Evolutionary conservation across 345 rosid species (phyloP), one percentile per base, ranked within the genome.

Genomic region (Raphanus raphanistrum): DNA sequence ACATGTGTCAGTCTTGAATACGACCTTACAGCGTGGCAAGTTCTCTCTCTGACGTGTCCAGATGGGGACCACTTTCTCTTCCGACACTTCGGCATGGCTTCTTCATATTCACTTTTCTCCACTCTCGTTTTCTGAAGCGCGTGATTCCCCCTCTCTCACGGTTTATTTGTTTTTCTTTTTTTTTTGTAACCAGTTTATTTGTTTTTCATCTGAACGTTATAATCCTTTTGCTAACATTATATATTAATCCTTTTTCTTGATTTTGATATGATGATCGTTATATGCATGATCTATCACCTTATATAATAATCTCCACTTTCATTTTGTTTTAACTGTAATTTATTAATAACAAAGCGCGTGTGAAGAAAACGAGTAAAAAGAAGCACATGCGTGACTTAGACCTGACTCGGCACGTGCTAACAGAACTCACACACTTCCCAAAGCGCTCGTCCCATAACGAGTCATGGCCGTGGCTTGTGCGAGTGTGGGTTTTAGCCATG

Each of bases 41-140:
- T 43, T 58, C 11, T 58, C 32, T 21, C 72, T 68, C 78, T 74
- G 82, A 79, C 82, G 82, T 79, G 82, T 68, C 66, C 1, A 10
- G 0, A 0, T 73, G 50, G 75, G 82, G 82, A 79, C 82, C 82
- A 79, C 79, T 63, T 31, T 63, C 54, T 68, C 70, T 54, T 73
- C 78, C 82, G 82, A 79, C 82, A 79, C 75, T 62, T 68, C 75
- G 82, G 82, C 82, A 79, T 79, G 75, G 66, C 61, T 41, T 8
- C 21, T 32, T 67, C 26, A n/a, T 63, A 5, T 43, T 72, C 12
- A 6, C 31, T 43, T 67, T 59, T 33, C 57, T 33, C 66, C 73
- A 72, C 25, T 64, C 68, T 65, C 77, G 2, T 64, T 5, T 58
- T 27, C 2, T 0, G 0, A 29, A 27, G 71, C 75, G 79, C 61